Base-by-base conservation (phyloP, 108 stramenopile species). In the Bacterosira constricta region DNA sequence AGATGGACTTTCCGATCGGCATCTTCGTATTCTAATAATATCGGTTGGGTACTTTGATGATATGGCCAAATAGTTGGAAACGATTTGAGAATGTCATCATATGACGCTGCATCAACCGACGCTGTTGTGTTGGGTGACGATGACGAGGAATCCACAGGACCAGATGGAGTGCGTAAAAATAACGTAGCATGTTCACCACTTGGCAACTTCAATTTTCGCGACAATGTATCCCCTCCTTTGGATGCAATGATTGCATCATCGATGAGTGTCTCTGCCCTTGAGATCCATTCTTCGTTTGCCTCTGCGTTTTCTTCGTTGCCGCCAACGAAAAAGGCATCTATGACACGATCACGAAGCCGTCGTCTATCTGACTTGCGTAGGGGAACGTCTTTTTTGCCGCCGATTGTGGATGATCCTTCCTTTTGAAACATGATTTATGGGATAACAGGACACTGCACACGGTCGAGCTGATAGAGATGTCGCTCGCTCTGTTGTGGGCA, bases 331-430 rank as follows among this genome's bases (percentile, higher is more conserved):
- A 67, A 38, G 8, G 54, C 34, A 1, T 76, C 60, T 6, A 62
- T 15, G 29, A 73, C 77, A 6, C 79, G 59, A 60, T 84, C 69
- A 15, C 85, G 83, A 1, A 93, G 66, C 13, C 79, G 62, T 39
- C 85, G 71, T 20, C 87, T 81, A 54, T 90, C 89, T 23, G 88
- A 89, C 70, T 93, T 93, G 68, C 85, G 81, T 31, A 93, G 67
- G 10, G 92, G 85, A 2, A 73, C 79, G 67, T 93, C 92, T 56
- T 80, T 83, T 46, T 79, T 85, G 26, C 79, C 69, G 1, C 79
- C 79, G 9, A 38, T 52, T 15, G 71, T 66, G 26, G 75, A 77
- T 25, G 85, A 83, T 21, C 74, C 81, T 32, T 75, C 67, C 54
- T 85, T 85, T 4, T 80, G 82, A 71, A 85, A 85, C 85, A 85